Conservation (phyloP, 2,329 filamentous ascomycete species). For the Ophiostoma tasmaniense region DNA sequence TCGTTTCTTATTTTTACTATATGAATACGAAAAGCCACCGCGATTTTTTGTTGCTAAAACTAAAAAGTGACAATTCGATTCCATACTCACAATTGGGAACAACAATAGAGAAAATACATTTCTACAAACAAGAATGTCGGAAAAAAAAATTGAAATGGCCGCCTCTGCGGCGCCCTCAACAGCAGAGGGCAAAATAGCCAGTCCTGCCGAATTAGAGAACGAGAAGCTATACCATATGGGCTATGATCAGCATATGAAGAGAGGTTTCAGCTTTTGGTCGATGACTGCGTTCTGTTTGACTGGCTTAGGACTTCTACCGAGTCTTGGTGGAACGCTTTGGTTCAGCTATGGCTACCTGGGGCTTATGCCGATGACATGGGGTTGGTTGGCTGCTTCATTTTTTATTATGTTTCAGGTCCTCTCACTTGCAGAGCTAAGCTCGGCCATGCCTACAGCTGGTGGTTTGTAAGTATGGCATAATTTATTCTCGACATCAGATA, state of each 20-base stretch:
- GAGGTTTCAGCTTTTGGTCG: background rate
- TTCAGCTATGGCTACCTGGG: background rate
- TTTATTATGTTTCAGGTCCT: conserved; percentile 2
- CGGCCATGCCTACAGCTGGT: background rate
- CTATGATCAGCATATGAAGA: conserved; percentile 2
- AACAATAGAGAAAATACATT: background rate
- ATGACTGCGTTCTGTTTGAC: conserved; percentile 3
- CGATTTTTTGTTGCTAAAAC: too few species aligned
- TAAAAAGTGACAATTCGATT: too few species aligned
- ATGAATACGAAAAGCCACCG: too few species aligned
- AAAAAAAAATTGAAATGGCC: background rate
- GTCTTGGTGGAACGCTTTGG: background rate
- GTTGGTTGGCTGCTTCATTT: background rate
- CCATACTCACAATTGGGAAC: too few species aligned
- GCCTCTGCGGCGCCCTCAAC: background rate
- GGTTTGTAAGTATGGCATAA: background rate
- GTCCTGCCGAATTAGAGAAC: background rate
- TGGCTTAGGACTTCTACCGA: background rate
- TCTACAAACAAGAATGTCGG: background rate
- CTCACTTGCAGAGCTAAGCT: conserved; percentile 1
- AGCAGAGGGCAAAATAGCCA: background rate
- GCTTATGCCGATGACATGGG: background rate
- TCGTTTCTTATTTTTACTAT: too few species aligned
- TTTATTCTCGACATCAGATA: background rate
- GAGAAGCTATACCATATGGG: background rate